phyloP scores from a whole-genome alignment of 208 protist species.

The Leishmania aethiopica region DNA sequence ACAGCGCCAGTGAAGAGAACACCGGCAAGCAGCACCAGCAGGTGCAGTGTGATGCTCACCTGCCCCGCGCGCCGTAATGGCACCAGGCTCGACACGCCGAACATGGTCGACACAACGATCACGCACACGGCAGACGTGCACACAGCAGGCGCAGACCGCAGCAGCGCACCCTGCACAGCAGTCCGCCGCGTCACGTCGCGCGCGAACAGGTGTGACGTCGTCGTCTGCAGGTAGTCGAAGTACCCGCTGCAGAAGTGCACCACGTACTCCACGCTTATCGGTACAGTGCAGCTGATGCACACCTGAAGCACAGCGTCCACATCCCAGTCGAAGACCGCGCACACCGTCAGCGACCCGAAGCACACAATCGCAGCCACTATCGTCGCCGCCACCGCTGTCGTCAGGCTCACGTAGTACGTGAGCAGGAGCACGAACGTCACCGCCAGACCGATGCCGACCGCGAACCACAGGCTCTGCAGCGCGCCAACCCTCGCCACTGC shows the following conservation, averaged over 20 bases:
- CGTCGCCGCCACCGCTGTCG: slow-evolving; percentile 28
- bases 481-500: slow-evolving; percentile 34
- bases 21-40: slow-evolving; percentile 40
- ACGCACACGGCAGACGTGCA: slow-evolving; percentile 37
- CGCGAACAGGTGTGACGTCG: slow-evolving; percentile 63
- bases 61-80: slow-evolving; percentile 39
- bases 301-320: slow-evolving; percentile 52
- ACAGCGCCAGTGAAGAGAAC: slow-evolving; percentile 39
- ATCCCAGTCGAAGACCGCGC: slow-evolving; percentile 38
- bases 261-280: slow-evolving; percentile 54
- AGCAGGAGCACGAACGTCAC: slow-evolving; percentile 42
- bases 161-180: slow-evolving; percentile 43
- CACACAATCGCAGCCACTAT: slow-evolving; percentile 39
- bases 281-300: slow-evolving; percentile 51
- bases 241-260: slow-evolving; percentile 58
- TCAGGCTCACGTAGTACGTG: slow-evolving; percentile 47
- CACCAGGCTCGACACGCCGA: slow-evolving; percentile 36
- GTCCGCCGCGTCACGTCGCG: slow-evolving; percentile 29
- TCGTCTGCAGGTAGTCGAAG: slow-evolving; percentile 66
- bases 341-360: slow-evolving; percentile 49
- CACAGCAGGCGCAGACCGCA: slow-evolving; percentile 43
- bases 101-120: slow-evolving; percentile 41
- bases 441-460: slow-evolving; percentile 46
- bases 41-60: slow-evolving; percentile 43
- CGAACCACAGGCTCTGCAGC: slow-evolving; percentile 46